Evolutionary conservation across 768 basidiomycete species (phyloP).

Genomic region (Cystofilobasidium bisporidii): DNA sequence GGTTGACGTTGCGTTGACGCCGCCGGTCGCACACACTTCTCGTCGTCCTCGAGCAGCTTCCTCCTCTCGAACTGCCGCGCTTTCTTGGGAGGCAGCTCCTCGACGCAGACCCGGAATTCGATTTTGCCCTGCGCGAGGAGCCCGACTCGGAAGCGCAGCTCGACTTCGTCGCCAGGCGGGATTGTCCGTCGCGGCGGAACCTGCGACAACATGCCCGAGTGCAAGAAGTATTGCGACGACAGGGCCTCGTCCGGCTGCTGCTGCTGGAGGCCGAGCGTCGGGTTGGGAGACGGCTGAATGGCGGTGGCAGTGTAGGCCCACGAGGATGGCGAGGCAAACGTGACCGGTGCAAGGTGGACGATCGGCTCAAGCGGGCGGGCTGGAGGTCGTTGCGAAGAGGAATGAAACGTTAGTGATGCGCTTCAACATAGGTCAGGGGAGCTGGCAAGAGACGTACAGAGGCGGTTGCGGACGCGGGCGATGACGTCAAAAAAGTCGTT

Average conservation of each 20-base stretch:
- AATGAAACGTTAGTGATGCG: conserved; percentile 13
- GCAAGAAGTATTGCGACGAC: background rate
- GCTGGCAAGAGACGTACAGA: conserved; percentile 28
- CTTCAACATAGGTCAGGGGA: conserved; percentile 1
- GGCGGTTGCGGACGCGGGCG: conserved; percentile 31
- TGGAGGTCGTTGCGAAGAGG: conserved; percentile 22
- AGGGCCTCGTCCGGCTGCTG: background rate
- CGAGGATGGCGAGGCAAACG: background rate
- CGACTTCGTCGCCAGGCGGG: conserved; percentile 14
- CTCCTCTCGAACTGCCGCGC: background rate
- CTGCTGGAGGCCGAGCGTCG: background rate
- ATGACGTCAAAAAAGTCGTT: conserved; percentile 34
- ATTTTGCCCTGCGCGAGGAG: conserved; percentile 32
- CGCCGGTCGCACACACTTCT: too few species aligned
- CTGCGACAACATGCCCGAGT: conserved; percentile 30
- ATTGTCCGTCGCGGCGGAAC: conserved; percentile 24
- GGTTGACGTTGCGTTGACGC: too few species aligned
- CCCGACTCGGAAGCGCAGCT: conserved; percentile 19
- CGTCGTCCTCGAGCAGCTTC: background rate
- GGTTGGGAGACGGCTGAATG: background rate
- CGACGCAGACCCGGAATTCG: conserved; percentile 34
- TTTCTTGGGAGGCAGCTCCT: conserved; percentile 29
- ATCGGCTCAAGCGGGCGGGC: conserved; percentile 8
- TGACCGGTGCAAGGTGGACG: background rate
- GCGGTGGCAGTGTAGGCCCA: background rate